Evolutionary conservation across 1,284 basidiomycete species (phyloP), one percentile per base, ranked within the genome.

Genomic region (Apiotrichum siamense): DNA sequence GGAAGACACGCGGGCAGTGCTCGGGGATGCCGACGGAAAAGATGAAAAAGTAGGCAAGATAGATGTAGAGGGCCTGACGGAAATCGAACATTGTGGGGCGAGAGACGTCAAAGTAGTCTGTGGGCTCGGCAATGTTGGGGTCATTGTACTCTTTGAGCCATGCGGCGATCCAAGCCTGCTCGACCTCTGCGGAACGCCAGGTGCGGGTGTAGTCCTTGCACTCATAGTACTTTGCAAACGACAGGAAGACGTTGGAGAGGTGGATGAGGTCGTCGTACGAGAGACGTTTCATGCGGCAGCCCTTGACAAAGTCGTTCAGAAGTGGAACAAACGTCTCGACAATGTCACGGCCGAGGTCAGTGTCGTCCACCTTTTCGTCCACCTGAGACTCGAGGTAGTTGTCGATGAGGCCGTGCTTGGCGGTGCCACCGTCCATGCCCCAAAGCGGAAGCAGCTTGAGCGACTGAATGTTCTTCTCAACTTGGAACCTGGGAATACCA

Each of bases 11-110:
- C 12, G 52, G 52, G 39, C 47, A 49, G 13, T 20, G 43, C 15
- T 54, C 33, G n/a, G 52, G 52, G 15, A 54, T 32, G 4, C 47
- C 43, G 18, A 54, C 43, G 15, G 52, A 26, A 25, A 54, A 54
- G 52, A 54, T 54, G 52, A 54, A 54, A 32, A 54, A 46, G 44
- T 46, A 49, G 1, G 52, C 47, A 29, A 45, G 48, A 39, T 45
- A 54, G 29, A 48, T 43, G 39, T 46, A 45, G 32, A 54, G 52
- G 21, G 52, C 47, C 39, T 54, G 47, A 26, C 46, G 44, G 38
- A 54, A 46, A 36, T 54, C 47, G 18, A 54, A 45, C 44, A 49
- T 45, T 7, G 43, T 39, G 6, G 52, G 47, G 21, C 47, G 43
- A 6, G 50, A 40, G 39, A 51, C 47, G 38, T 51, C 50, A 25